A percentile compares a stretch with the other conserved stretches of the same genome.
Evolutionary conservation across 192 early-diverging fungal genomes (phyloP).

Genomic region (Coemansia sp.): DNA sequence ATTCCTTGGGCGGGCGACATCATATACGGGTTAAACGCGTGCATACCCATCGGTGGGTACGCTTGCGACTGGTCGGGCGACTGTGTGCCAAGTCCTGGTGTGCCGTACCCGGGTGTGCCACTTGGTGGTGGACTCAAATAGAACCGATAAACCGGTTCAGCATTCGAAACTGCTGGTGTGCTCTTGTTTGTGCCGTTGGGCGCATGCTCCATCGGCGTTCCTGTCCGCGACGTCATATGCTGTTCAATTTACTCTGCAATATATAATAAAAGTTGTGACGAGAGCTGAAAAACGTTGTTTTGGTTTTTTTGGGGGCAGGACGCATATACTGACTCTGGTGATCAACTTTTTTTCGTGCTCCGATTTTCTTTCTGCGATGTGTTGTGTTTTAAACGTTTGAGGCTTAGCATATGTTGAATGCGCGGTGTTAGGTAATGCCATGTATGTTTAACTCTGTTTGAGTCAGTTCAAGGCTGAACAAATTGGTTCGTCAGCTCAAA

Average conservation of each 20-base stretch:
- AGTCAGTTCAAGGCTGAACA: too few species aligned
- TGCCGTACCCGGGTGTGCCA: neutral
- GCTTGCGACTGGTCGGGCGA: constrained; percentile 22
- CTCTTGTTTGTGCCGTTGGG: constrained; percentile 8
- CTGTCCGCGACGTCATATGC: constrained; percentile 28
- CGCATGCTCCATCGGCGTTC: constrained; percentile 30
- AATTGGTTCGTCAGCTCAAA: too few species aligned
- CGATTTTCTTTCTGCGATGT: neutral
- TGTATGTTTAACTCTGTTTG: too few species aligned
- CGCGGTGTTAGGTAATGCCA: neutral
- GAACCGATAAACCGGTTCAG: constrained; percentile 48
- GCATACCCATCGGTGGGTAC: constrained; percentile 36
- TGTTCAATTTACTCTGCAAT: neutral
- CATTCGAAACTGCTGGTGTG: constrained; percentile 11
- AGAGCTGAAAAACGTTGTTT: constrained; percentile 7
- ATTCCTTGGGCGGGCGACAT: constrained; percentile 19
- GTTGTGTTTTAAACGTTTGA: neutral
- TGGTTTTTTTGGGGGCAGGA: constrained; percentile 5
- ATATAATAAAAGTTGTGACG: neutral
- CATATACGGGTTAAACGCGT: constrained; percentile 36
- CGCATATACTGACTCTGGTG: neutral
- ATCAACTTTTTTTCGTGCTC: constrained; percentile 5
- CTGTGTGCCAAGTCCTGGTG: constrained; percentile 7
- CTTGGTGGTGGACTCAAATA: constrained; percentile 48
- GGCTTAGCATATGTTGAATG: neutral